A percentile compares a stretch with the other conserved stretches of the same genome.
phyloP scores from a whole-genome alignment of 1,139 yeast genomes.

The Taphrina pruni region DNA sequence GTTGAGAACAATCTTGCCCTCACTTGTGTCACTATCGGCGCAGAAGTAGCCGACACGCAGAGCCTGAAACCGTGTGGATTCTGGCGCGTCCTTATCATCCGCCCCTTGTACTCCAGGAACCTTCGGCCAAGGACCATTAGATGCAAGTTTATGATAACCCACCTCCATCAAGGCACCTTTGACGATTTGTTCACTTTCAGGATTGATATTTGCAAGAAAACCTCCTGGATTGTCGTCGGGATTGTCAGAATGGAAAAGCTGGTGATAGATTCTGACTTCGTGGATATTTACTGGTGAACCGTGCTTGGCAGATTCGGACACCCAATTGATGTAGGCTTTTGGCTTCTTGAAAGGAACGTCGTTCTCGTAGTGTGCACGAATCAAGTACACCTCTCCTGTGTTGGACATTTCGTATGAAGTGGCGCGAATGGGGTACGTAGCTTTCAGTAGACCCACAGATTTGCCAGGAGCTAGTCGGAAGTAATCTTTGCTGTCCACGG shows the following conservation, averaged over 20 bases:
- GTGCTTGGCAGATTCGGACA: slow-evolving; percentile 59
- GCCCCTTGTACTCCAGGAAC: slow-evolving; percentile 62
- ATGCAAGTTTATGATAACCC: slow-evolving; percentile 70
- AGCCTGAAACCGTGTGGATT: slow-evolving; percentile 97
- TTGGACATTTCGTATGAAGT: slow-evolving; percentile 68
- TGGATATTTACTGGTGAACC: slow-evolving; percentile 66
- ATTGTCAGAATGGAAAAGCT: slow-evolving; percentile 86
- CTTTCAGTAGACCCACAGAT: slow-evolving; percentile 93
- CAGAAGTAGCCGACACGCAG: slow-evolving; percentile 96
- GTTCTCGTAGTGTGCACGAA: slow-evolving; percentile 81
- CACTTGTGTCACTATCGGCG: slow-evolving; percentile 77
- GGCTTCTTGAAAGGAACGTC: slow-evolving; percentile 69
- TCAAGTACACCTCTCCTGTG: slow-evolving; percentile 67
- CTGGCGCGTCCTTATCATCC: slow-evolving; percentile 63
- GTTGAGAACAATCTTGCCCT: slow-evolving; percentile 68
- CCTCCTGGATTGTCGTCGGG: slow-evolving; percentile 90
- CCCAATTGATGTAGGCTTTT: slow-evolving; percentile 97
- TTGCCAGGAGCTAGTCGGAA: slow-evolving; percentile 87
- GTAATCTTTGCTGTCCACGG: slow-evolving; percentile 65
- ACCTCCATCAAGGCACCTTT: slow-evolving; percentile 76
- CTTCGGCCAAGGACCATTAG: slow-evolving; percentile 73
- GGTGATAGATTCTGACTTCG: slow-evolving; percentile 87
- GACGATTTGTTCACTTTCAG: slow-evolving; percentile 73
- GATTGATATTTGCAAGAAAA: slow-evolving; percentile 79
- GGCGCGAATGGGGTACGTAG: slow-evolving; percentile 81